These are phyloP conservation scores for Gonapodya sp. DNA, from an alignment of 192 early-diverging fungal genomes.

Conservation along the genomic window DNA sequence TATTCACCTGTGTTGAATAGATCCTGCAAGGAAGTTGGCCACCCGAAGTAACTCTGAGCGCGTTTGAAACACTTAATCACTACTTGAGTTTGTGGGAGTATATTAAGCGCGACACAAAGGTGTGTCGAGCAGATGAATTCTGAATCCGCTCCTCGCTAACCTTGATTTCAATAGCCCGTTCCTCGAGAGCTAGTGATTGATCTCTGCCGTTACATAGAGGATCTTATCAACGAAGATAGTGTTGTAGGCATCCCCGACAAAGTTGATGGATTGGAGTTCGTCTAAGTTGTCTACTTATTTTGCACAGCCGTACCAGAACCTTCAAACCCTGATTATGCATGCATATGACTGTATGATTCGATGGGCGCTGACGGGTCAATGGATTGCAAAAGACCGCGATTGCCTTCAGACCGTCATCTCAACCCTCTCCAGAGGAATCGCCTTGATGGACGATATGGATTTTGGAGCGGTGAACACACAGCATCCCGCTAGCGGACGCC, in stretches of 20 bases:
- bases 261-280: not conserved
- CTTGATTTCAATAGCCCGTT: slow-evolving; percentile 35
- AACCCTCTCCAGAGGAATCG: slow-evolving; percentile 60
- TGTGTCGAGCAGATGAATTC: slow-evolving; percentile 14
- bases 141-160: slow-evolving; percentile 5
- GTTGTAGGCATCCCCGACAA: slow-evolving; percentile 22
- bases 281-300: not conserved
- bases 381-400: slow-evolving; percentile 66
- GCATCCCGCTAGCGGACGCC: not conserved
- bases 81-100: slow-evolving; percentile 53
- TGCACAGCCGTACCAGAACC: not conserved
- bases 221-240: slow-evolving; percentile 40
- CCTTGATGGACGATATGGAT: slow-evolving; percentile 33
- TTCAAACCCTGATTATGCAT: slow-evolving; percentile 45
- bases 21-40: slow-evolving; percentile 48
- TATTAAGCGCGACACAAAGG: slow-evolving; percentile 57
- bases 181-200: slow-evolving; percentile 57
- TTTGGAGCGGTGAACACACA: not conserved
- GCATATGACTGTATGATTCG: slow-evolving; percentile 66
- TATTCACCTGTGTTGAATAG: slow-evolving; percentile 18
- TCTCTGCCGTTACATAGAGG: slow-evolving; percentile 64
- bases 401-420: slow-evolving; percentile 55
- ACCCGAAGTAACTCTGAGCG: slow-evolving; percentile 44
- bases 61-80: slow-evolving; percentile 53
- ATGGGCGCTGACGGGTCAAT: slow-evolving; percentile 64